Evolutionary conservation across 1,139 yeast genomes (phyloP).

Genomic region (Oligophagozyma castellii): DNA sequence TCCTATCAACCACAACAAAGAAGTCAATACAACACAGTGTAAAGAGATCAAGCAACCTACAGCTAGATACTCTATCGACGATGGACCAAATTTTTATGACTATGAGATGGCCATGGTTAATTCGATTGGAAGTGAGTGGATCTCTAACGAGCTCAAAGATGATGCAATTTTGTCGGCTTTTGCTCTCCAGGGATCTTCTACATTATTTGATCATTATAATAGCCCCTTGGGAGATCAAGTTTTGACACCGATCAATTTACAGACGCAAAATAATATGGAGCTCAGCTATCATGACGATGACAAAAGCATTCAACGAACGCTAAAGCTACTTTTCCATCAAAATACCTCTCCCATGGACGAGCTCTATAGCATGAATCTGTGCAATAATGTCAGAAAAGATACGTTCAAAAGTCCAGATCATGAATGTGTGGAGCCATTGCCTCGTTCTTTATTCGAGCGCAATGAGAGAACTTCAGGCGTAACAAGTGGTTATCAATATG

Average conservation of each 20-base stretch:
- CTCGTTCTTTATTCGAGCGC: too few relatives aligned
- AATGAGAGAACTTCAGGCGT: neutral
- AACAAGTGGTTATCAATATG: constrained; percentile 1
- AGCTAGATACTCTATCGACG: neutral
- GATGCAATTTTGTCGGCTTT: constrained; percentile 65
- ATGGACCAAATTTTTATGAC: constrained; percentile 4
- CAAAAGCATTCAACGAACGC: too few relatives aligned
- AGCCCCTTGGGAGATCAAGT: neutral
- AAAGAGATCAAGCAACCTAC: neutral
- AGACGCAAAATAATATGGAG: constrained; percentile 7
- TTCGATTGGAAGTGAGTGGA: constrained; percentile 37
- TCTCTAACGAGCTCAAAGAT: constrained; percentile 54
- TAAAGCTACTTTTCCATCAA: too few relatives aligned
- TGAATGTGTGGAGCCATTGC: too few relatives aligned
- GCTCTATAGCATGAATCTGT: neutral
- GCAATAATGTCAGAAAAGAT: neutral
- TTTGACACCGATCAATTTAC: constrained; percentile 2
- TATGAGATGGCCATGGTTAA: constrained; percentile 8
- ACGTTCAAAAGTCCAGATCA: constrained; percentile 15
- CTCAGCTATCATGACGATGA: constrained; percentile 10
- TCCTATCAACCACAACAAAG: too few relatives aligned
- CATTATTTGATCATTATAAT: neutral
- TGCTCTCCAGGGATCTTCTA: constrained; percentile 40
- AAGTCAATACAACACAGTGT: neutral
- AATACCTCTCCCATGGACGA: neutral